Percentiles rank a stretch among this genome's conserved stretches.
Evolutionary conservation across 495 filamentous ascomycete species (phyloP).

Genomic region (Trichodelitschia bisporula): DNA sequence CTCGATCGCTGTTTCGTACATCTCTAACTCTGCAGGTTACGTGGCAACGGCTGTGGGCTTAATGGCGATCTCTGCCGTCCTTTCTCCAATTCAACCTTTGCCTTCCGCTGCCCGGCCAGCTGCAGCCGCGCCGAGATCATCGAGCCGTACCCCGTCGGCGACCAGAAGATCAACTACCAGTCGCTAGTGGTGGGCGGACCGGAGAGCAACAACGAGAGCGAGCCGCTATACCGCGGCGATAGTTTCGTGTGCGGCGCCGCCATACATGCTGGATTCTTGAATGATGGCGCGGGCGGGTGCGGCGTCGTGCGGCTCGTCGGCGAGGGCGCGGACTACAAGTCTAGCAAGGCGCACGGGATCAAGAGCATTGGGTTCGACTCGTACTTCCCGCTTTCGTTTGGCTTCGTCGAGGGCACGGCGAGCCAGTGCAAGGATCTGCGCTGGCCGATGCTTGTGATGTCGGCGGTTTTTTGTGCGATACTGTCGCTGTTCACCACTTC

Average conservation of each 20-base stretch:
- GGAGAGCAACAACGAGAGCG: conserved; percentile 7
- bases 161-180: conserved; percentile 16
- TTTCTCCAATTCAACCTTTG: conserved; percentile 14
- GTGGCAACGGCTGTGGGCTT: conserved; percentile 20
- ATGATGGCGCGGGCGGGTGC: conserved; percentile 15
- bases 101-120: conserved; percentile 20
- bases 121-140: conserved; percentile 14
- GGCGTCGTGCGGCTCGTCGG: conserved; percentile 16
- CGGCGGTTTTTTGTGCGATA: conserved; percentile 15
- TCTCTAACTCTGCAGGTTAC: conserved; percentile 5
- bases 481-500: conserved; percentile 19
- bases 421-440: conserved; percentile 18
- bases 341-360: conserved; percentile 13
- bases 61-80: conserved; percentile 19
- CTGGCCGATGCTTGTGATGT: conserved; percentile 18
- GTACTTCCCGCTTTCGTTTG: conserved; percentile 18
- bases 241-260: conserved; percentile 20
- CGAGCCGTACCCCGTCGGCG: conserved; percentile 18
- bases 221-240: conserved; percentile 16
- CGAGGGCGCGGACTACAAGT: conserved; percentile 12
- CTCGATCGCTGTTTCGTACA: conserved; percentile 1
- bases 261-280: conserved; percentile 19
- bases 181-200: conserved; percentile 18
- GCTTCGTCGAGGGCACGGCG: conserved; percentile 15
- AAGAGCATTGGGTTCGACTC: conserved; percentile 15